Conservation (phyloP, 2,329 filamentous ascomycete genomes). For the Orbilia ellipsospora region DNA sequence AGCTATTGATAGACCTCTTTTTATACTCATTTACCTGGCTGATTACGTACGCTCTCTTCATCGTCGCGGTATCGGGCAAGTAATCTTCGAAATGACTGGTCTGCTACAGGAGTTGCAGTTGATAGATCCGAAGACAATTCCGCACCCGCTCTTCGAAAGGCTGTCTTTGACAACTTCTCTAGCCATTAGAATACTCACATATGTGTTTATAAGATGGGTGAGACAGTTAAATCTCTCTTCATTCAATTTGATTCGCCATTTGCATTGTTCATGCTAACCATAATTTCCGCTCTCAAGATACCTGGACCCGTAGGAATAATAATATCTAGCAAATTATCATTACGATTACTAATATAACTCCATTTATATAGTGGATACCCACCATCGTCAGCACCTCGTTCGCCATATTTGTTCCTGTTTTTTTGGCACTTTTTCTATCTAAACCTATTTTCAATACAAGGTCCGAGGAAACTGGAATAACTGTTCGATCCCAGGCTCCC, state of each 20-base stretch:
- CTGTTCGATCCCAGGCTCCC: constrained; percentile 60
- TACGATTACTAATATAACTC: constrained; percentile 29
- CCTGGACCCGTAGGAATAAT: constrained; percentile 61
- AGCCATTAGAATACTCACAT: constrained; percentile 59
- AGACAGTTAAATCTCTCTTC: constrained; percentile 67
- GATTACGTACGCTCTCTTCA: background rate
- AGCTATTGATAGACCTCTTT: no score
- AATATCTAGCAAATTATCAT: background rate
- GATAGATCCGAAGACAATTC: constrained; percentile 45
- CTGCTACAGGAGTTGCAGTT: constrained; percentile 36
- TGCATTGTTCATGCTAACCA: constrained; percentile 58
- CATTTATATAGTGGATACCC: constrained; percentile 61
- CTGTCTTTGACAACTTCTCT: constrained; percentile 21
- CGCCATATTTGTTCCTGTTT: constrained; percentile 74
- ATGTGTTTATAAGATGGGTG: constrained; percentile 74
- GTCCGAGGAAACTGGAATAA: constrained; percentile 70
- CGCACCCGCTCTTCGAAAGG: constrained; percentile 38
- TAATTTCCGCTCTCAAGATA: constrained; percentile 58
- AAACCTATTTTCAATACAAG: constrained; percentile 71
- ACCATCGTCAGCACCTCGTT: constrained; percentile 71
- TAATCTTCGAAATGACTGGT: constrained; percentile 17
- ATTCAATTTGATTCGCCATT: constrained; percentile 1
- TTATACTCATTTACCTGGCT: no score
- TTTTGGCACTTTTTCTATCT: constrained; percentile 70
- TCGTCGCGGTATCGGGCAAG: no score